phyloP scores from a whole-genome alignment of 495 filamentous ascomycete species.

The Apiosordaria backusii region DNA sequence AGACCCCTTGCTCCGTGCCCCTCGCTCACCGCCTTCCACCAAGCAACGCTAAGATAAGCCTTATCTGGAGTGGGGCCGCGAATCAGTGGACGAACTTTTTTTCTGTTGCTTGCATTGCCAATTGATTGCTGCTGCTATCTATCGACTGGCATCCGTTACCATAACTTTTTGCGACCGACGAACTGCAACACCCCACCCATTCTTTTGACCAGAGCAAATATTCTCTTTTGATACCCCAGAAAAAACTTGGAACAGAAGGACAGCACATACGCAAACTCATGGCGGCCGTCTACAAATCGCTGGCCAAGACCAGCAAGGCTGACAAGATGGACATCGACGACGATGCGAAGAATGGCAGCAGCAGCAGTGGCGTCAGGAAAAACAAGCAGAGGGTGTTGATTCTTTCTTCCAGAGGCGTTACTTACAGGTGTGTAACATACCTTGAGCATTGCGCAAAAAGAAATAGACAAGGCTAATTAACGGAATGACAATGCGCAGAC shows the following conservation, averaged over 20 bases:
- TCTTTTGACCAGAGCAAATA: not conserved
- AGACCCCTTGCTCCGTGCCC: not conserved
- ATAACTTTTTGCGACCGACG: not conserved
- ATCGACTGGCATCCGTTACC: not conserved
- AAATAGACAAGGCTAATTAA: not conserved
- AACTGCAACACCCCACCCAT: not conserved
- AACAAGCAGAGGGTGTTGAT: conserved; percentile 82
- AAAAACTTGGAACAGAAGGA: not conserved
- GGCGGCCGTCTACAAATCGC: conserved; percentile 90
- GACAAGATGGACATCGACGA: conserved; percentile 12
- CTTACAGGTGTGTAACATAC: conserved; percentile 60
- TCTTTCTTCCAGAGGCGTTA: conserved; percentile 83
- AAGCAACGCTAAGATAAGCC: conserved; percentile 11
- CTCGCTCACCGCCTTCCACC: conserved; percentile 16
- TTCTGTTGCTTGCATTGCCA: not conserved
- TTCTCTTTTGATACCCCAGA: not conserved
- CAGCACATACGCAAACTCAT: conserved; percentile 45
- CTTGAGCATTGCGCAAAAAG: not conserved
- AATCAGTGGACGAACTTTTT: conserved; percentile 6
- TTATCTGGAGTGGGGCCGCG: conserved; percentile 9
- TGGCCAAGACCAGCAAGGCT: conserved; percentile 62
- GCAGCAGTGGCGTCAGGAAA: conserved; percentile 46
- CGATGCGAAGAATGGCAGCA: conserved; percentile 33
- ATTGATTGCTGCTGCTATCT: not conserved
- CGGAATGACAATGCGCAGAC: conserved; percentile 46